Conservation (phyloP, 2,329 filamentous ascomycete genomes). For the Aureobasidium uvarum region DNA sequence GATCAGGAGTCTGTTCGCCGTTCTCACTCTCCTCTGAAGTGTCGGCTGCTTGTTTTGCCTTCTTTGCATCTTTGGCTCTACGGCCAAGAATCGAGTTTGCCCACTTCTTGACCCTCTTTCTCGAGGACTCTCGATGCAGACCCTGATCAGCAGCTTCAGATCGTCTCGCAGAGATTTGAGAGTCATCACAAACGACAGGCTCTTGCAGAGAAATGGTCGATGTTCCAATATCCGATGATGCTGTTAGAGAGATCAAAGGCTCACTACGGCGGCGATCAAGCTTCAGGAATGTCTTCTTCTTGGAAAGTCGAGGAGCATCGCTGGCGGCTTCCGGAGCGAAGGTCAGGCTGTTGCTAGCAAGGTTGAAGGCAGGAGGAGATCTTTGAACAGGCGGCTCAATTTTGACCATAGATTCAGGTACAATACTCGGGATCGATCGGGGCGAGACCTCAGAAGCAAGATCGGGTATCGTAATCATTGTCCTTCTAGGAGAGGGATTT, state of each 20-base stretch:
- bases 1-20: slow-evolving; percentile 9
- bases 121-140: slow-evolving; percentile 33
- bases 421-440: neutral
- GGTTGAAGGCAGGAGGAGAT: neutral
- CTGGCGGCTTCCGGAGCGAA: neutral
- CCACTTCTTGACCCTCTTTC: slow-evolving; percentile 71
- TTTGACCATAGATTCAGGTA: neutral
- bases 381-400: neutral
- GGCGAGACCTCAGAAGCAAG: slow-evolving; percentile 45
- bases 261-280: slow-evolving; percentile 54
- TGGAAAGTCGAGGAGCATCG: slow-evolving; percentile 35
- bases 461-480: slow-evolving; percentile 37
- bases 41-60: slow-evolving; percentile 9
- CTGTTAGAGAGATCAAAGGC: slow-evolving; percentile 36
- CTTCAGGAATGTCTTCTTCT: slow-evolving; percentile 62
- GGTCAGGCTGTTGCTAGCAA: neutral
- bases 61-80: slow-evolving; percentile 28
- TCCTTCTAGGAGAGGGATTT: slow-evolving; percentile 23
- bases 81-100: slow-evolving; percentile 47
- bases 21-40: neutral
- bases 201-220: slow-evolving; percentile 38
- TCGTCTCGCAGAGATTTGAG: slow-evolving; percentile 25
- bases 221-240: slow-evolving; percentile 32
- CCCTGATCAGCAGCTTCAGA: neutral
- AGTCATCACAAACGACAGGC: slow-evolving; percentile 27